These are phyloP conservation scores for Amanita pallidorosea DNA, from an alignment of 768 basidiomycete species.

Conservation along the genomic window DNA sequence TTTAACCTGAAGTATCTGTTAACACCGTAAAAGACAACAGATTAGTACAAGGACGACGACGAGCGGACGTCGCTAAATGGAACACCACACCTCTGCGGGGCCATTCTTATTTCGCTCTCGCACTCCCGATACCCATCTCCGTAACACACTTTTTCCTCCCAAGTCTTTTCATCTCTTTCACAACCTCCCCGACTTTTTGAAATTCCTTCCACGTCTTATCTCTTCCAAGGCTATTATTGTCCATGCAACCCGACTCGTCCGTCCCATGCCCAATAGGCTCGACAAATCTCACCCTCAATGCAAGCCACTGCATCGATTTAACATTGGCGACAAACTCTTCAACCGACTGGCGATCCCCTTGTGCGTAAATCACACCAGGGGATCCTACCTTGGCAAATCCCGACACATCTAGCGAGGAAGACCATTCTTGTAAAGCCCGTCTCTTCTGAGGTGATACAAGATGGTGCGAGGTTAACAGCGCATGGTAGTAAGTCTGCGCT, in stretches of 20 bases:
- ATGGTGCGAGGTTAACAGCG: conserved; percentile 66
- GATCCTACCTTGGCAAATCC: conserved; percentile 73
- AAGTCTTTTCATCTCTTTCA: conserved; percentile 42
- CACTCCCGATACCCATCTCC: conserved; percentile 56
- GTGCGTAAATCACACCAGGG: conserved; percentile 68
- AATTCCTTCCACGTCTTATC: conserved; percentile 10
- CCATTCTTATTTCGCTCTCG: conserved; percentile 8
- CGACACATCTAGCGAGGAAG: conserved; percentile 36
- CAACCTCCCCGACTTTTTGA: neutral
- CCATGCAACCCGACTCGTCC: conserved; percentile 2
- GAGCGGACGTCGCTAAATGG: no score
- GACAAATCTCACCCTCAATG: conserved; percentile 50
- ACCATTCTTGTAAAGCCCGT: conserved; percentile 44
- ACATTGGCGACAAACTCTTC: conserved; percentile 58
- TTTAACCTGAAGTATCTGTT: neutral
- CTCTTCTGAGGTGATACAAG: conserved; percentile 56
- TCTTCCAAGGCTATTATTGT: neutral
- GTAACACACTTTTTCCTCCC: conserved; percentile 46
- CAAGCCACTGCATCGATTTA: conserved; percentile 74
- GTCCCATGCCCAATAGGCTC: conserved; percentile 24
- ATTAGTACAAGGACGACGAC: no score
- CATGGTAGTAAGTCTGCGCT: conserved; percentile 33
- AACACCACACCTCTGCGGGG: no score
- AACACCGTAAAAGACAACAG: no score
- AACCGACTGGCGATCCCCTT: conserved; percentile 39